Base-by-base conservation (phyloP, 768 basidiomycete species). In the Tylopilus subfusipes region DNA sequence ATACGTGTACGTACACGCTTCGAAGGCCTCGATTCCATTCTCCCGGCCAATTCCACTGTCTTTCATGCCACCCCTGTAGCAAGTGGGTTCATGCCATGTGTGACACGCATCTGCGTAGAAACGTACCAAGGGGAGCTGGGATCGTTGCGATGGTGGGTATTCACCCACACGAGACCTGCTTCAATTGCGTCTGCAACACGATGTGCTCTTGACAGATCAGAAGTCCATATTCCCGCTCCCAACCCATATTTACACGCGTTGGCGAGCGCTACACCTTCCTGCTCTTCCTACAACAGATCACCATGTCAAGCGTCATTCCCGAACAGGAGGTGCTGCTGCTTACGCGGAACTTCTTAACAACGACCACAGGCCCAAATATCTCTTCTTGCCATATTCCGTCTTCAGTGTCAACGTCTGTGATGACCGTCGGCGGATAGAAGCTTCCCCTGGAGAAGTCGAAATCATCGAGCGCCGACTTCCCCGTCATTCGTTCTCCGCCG, bases 91-190 rank as follows among this genome's bases (percentile, higher is more conserved):
- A 44, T 46, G 13, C 25, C 43, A 42, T 24, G 24, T 29, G 19
- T 19, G 9, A 45, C 27, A 18, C 31, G 8, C 24, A 21, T 40
- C 5, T 22, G 42, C 13, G 54, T 38, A 19, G 34, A 51, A 48
- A 62, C 59, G 29, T 45, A 90, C 91, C 92, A 94, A 38, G 92
- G 90, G 30, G 88, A 91, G 58, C 86, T 88, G 9, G 92, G 92
- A 64, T 93, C 90, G 61, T 94, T 93, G 43, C 91, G 80, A 64
- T 94, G 92, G 60, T 93, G 90, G 0, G 88, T 91, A 65, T 94
- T 93, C 34, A 93, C 81, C 92, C 92, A 94, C 42, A 89, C 86
- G 29, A 93, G 64, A 5, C 92, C 92, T 18, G 85, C 75, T 59
- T 93, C 78, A 33, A 94, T 83, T 31, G 74, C 73, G 47, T 78